phyloP scores from a whole-genome alignment of 2,329 filamentous ascomycete genomes.

The Pyrenochaeta sp. region DNA sequence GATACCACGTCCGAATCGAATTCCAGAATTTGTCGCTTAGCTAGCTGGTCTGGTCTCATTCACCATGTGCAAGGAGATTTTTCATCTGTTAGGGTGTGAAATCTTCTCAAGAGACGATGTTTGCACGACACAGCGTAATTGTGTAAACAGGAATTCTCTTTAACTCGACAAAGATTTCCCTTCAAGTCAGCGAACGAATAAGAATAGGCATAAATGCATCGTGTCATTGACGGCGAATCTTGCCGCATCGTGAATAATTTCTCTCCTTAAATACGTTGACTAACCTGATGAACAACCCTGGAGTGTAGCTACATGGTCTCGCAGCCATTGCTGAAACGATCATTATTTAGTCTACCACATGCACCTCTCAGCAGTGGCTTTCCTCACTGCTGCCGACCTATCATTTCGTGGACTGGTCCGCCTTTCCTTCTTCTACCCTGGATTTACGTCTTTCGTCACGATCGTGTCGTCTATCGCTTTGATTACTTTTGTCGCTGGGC shows the following conservation, averaged over 20 bases:
- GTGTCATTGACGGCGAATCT: slow-evolving; percentile 6
- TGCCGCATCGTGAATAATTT: background rate
- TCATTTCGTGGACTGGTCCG: too few species aligned
- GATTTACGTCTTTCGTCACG: slow-evolving; percentile 1
- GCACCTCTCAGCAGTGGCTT: too few species aligned
- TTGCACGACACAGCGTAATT: slow-evolving; percentile 8
- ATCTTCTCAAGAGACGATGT: slow-evolving; percentile 12
- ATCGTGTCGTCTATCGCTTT: slow-evolving; percentile 5
- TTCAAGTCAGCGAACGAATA: slow-evolving; percentile 17
- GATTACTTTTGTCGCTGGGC: background rate
- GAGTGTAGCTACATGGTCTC: too few species aligned
- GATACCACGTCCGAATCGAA: slow-evolving; percentile 30
- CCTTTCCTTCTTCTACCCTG: too few species aligned
- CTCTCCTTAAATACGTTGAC: too few species aligned
- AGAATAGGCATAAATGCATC: slow-evolving; percentile 16
- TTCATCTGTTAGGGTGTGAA: slow-evolving; percentile 22
- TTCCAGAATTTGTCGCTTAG: slow-evolving; percentile 21
- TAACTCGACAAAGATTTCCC: slow-evolving; percentile 11
- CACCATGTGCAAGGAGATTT: slow-evolving; percentile 12
- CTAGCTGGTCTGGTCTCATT: slow-evolving; percentile 37
- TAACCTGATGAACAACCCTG: background rate
- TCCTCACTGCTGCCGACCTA: too few species aligned
- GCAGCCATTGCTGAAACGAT: too few species aligned
- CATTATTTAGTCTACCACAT: too few species aligned
- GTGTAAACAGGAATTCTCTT: slow-evolving; percentile 5